Percentiles rank a stretch among this genome's conserved stretches.
phyloP scores from a whole-genome alignment of 306 rosid genomes.

The Leucaena leucocephala region DNA sequence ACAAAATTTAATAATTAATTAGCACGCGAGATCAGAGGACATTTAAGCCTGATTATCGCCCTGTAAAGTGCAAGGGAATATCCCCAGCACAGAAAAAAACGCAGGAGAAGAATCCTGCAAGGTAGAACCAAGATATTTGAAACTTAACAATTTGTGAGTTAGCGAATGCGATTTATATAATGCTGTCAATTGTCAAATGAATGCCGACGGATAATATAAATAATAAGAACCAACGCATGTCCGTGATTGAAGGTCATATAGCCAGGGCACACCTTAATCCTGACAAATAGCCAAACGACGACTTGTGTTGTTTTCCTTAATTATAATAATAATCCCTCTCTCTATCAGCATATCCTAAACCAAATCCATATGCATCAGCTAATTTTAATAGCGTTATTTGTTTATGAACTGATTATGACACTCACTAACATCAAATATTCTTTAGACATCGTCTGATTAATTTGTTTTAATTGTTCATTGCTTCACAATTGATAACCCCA shows the following conservation, averaged over 20 bases:
- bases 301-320: slow-evolving; percentile 26
- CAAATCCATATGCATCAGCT: neutral
- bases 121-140: slow-evolving; percentile 51
- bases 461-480: slow-evolving; percentile 25
- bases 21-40: neutral
- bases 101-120: slow-evolving; percentile 56
- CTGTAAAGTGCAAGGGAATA: slow-evolving; percentile 73
- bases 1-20: neutral
- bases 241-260: slow-evolving; percentile 40
- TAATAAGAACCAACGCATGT: slow-evolving; percentile 34
- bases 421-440: slow-evolving; percentile 57
- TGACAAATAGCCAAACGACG: slow-evolving; percentile 77
- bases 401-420: slow-evolving; percentile 50
- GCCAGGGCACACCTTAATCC: slow-evolving; percentile 16
- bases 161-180: neutral
- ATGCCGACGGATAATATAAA: slow-evolving; percentile 22
- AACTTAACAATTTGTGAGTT: slow-evolving; percentile 5
- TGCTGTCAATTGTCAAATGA: slow-evolving; percentile 6
- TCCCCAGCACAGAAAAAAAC: slow-evolving; percentile 60
- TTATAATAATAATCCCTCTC: neutral
- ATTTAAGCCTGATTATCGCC: slow-evolving; percentile 19
- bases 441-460: slow-evolving; percentile 25
- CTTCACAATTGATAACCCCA: neutral
- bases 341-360: no score
- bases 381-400: slow-evolving; percentile 26